A percentile compares a stretch with the other conserved stretches of the same genome.
phyloP scores from a whole-genome alignment of 2,329 filamentous ascomycete species.

The Peltaster fructicola region DNA sequence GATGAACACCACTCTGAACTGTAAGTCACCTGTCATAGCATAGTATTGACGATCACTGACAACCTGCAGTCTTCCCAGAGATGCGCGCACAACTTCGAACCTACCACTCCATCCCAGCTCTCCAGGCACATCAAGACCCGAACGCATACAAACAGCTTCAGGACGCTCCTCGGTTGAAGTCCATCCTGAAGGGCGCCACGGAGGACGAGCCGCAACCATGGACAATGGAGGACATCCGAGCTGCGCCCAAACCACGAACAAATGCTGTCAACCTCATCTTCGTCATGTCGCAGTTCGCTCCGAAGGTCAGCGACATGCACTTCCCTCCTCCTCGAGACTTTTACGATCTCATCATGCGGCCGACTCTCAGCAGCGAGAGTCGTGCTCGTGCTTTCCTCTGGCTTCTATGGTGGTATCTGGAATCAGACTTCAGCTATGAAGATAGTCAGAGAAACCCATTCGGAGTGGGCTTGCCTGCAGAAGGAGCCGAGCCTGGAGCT shows the following conservation, averaged over 20 bases:
- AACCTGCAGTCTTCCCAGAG: slow-evolving; percentile 71
- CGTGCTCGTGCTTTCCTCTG: slow-evolving; percentile 81
- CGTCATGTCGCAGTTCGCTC: slow-evolving; percentile 73
- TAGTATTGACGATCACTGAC: slow-evolving; percentile 12
- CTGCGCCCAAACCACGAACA: slow-evolving; percentile 51
- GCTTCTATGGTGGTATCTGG: slow-evolving; percentile 98
- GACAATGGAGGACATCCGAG: slow-evolving; percentile 67
- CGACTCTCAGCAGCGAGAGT: slow-evolving; percentile 62
- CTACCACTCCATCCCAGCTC: slow-evolving; percentile 91
- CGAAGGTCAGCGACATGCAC: slow-evolving; percentile 83
- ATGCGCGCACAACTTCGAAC: slow-evolving; percentile 96
- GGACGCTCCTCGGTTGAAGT: slow-evolving; percentile 88
- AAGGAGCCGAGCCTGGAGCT: slow-evolving; percentile 21
- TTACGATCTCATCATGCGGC: slow-evolving; percentile 90
- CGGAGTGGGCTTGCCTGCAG: slow-evolving; percentile 38
- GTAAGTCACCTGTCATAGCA: slow-evolving; percentile 31
- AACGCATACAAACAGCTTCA: slow-evolving; percentile 96
- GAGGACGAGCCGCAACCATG: slow-evolving; percentile 78
- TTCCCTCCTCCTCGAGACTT: slow-evolving; percentile 77
- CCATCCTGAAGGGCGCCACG: slow-evolving; percentile 88
- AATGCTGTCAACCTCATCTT: slow-evolving; percentile 98
- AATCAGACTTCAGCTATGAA: slow-evolving; percentile 83
- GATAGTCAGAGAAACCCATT: slow-evolving; percentile 85
- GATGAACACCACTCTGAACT: slow-evolving; percentile 98
- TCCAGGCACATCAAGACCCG: slow-evolving; percentile 86